Evolutionary conservation across 768 basidiomycete genomes (phyloP).

Genomic region (Dacryopinax spathularia): DNA sequence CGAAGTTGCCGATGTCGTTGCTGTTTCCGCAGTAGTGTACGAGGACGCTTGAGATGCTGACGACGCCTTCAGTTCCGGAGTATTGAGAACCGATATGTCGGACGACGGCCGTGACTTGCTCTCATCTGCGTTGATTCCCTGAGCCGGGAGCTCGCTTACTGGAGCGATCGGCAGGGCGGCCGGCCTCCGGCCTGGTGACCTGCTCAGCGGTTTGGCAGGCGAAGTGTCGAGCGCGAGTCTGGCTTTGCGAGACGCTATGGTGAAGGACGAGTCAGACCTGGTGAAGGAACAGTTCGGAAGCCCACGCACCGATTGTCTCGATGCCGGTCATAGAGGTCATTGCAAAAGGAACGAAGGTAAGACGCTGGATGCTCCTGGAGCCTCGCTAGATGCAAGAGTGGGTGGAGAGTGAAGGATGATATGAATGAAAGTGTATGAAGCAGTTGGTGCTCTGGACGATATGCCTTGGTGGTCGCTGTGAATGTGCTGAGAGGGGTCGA

Average conservation of each 20-base stretch:
- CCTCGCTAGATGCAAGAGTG: background rate
- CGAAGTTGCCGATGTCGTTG: background rate
- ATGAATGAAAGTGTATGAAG: background rate
- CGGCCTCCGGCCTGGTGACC: background rate
- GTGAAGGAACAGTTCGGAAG: background rate
- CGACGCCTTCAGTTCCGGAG: background rate
- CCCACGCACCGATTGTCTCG: background rate
- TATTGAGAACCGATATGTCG: background rate
- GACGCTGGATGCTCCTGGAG: background rate
- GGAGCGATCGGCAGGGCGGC: background rate
- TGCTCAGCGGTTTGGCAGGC: background rate
- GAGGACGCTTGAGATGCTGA: background rate
- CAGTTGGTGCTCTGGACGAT: constrained; percentile 1
- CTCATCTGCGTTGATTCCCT: background rate
- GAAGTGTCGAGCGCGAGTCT: background rate
- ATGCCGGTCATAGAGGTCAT: background rate
- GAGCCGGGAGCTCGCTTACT: background rate
- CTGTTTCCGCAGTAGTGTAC: background rate
- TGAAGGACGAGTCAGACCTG: background rate
- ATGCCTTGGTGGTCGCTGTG: background rate
- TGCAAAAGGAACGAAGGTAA: background rate
- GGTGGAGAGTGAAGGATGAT: background rate
- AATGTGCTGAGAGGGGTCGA: background rate
- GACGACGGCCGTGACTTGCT: background rate
- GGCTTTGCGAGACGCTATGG: background rate